Base-by-base conservation (phyloP, 306 rosid genomes). In the Pyrus communis region DNA sequence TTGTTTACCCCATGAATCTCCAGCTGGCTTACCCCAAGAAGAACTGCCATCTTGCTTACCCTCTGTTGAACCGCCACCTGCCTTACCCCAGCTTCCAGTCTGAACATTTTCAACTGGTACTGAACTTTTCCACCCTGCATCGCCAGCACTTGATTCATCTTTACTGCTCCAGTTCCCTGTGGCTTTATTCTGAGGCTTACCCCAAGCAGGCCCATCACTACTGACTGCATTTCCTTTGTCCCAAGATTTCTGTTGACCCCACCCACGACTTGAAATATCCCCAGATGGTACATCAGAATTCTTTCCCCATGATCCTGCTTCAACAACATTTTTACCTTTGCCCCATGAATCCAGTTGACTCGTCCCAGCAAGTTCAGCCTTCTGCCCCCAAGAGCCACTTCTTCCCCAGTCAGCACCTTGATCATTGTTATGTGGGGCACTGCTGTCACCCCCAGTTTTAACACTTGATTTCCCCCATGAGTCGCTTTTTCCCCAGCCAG, bases 401-500 rank as follows among this genome's bases (percentile, higher is more conserved):
- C 75, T 80, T 28, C 86, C 91, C 91, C 89, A 88, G 64, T 88
- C 93, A 79, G 69, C 77, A 82, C 84, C 83, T 58, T 82, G 85
- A 81, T 69, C 86, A 12, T 73, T 74, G 25, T 30, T 67, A 65
- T 64, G 72, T 21, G 87, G 78, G 40, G 75, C 75, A 78, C 55
- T 35, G 21, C 55, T 49, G 21, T 49, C 55, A 49, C 21, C 55
- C 55, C 9, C 55, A 49, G 55, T 17, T 49, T 49, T 49, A 49
- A 21, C 21, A 15, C 21, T 49, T 17, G 55, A 49, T 49, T 49
- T 15, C 21, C 55, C 21, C 55, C 55, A 49, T 15, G 55, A 49
- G 21, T 49, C 21, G 1, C 21, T 49, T 15, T 49, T 49, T 17
- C 21, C 55, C 55, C 55, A 49, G 0, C 21, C 21, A 15, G 9